Percentiles rank a stretch among this genome's conserved stretches.
Conservation (phyloP, 2,329 filamentous ascomycete species). For the Cladophialophora yegresii region DNA sequence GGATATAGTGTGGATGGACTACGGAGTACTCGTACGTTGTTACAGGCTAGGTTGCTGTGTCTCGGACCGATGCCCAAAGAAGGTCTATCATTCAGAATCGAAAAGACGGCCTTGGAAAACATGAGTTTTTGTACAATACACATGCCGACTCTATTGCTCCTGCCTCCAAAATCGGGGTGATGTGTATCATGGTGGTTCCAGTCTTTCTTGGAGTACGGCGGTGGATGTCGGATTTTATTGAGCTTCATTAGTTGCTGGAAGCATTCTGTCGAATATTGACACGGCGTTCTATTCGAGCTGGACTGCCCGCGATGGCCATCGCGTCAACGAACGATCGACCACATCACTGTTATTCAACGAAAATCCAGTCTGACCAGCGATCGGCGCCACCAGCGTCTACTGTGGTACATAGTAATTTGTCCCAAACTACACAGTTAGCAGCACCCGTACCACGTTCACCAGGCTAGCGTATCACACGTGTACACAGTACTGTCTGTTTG, state of each 20-base stretch:
- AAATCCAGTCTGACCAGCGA: neutral
- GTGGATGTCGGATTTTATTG: neutral
- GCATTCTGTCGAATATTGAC: neutral
- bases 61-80: neutral
- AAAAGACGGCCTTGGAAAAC: neutral
- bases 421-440: no score
- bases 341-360: neutral
- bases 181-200: neutral
- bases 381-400: no score
- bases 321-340: neutral
- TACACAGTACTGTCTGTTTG: no score
- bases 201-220: neutral
- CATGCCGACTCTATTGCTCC: neutral
- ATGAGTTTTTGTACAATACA: neutral
- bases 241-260: neutral
- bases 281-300: neutral
- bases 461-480: no score
- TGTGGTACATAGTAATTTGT: no score
- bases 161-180: neutral
- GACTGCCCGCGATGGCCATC: neutral
- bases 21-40: neutral
- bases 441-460: no score
- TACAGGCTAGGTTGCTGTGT: neutral
- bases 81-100: neutral
- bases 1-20: constrained; percentile 22